These are phyloP conservation scores for Eudorina sp. DNA, from an alignment of 139 green algal species.

Conservation along the genomic window DNA sequence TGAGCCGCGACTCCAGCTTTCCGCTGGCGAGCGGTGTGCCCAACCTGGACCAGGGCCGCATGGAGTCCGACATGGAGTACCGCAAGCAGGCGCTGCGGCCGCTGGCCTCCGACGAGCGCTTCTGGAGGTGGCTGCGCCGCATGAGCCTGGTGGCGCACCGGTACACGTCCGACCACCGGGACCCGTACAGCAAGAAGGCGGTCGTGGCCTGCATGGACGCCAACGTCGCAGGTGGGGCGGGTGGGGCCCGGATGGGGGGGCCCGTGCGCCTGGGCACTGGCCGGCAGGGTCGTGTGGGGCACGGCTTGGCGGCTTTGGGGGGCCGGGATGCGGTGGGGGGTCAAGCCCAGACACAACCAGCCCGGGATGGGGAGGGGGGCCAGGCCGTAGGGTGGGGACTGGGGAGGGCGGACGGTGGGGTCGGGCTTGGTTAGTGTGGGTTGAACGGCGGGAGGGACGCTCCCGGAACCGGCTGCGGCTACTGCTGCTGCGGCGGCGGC, in stretches of 20 bases:
- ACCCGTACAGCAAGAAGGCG: neutral
- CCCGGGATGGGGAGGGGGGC: neutral
- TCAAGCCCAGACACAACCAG: no score
- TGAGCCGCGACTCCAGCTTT: constrained; percentile 1
- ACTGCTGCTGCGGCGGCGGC: no score
- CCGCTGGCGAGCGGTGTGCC: neutral
- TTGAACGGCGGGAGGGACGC: no score
- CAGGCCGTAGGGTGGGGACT: no score
- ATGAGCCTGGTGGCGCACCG: neutral
- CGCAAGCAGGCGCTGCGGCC: neutral
- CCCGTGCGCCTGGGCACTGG: no score
- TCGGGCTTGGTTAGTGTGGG: no score
- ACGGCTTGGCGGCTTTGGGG: no score
- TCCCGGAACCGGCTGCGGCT: no score
- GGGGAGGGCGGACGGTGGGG: no score
- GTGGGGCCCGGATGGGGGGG: no score
- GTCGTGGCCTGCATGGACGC: neutral
- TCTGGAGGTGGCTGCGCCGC: constrained; percentile 15
- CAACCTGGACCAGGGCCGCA: neutral
- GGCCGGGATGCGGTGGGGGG: no score
- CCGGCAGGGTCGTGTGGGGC: no score
- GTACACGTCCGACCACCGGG: neutral
- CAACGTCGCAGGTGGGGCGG: neutral
- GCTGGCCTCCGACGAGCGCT: neutral
- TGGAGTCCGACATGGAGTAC: constrained; percentile 8